Base-by-base conservation (phyloP, 208 protist species). In the Leishmania lainsoni region DNA sequence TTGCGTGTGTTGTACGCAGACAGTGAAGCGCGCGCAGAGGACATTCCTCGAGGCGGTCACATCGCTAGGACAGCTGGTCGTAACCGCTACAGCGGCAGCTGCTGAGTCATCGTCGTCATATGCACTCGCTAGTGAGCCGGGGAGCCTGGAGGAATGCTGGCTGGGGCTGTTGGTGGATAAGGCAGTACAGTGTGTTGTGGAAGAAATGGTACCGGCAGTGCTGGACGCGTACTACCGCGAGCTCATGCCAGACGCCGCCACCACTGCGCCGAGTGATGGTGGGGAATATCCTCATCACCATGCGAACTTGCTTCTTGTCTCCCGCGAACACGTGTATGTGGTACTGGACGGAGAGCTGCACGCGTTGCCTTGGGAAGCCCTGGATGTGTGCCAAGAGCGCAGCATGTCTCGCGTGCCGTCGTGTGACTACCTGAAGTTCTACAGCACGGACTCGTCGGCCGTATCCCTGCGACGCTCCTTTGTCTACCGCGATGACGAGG, bases 261-360 rank as follows among this genome's bases (percentile, higher is more conserved):
- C 84, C 16, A 75, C 68, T 6, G 58, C 32, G 20, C 26, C 66
- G 16, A 8, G 69, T 32, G 58, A 78, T 26, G 32, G 66, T 10
- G 79, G 17, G 32, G 45, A 29, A n/a, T 51, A 45, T 29, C 29
- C 48, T 3, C 83, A 72, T 14, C 35, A 32, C 42, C 90, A 93
- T 70, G 76, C 85, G 14, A 84, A 95, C 75, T 79, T 95, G 16
- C 76, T 83, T 65, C 76, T 83, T 2, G 65, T 90, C n/a, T 83
- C 86, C 5, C 93, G 93, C 49, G 79, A 84, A 68, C 89, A 93
- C 82, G 80, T 92, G n/a, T 93, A 93, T 70, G 69, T 96, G 56
- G 68, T 88, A 14, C 68, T 95, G 16, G 83, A 86, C 58, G 81
- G 85, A 51, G 86, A 87, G 68, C 84, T 95, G 79, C 89, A 94